Conservation (phyloP, 2,329 filamentous ascomycete genomes). For the Dothideomycetes sp. region DNA sequence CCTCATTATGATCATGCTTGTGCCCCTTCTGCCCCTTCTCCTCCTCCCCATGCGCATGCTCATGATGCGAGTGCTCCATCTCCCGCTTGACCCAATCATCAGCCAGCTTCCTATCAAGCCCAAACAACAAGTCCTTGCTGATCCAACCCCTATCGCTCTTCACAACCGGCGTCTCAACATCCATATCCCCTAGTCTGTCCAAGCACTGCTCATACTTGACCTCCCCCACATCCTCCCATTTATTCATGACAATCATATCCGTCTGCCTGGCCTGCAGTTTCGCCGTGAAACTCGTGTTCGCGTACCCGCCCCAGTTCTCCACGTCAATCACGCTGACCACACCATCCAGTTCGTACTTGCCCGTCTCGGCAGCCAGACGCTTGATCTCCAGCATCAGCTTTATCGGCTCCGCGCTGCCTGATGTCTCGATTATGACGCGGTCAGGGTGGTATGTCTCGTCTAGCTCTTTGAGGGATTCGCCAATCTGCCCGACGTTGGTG, state of each 20-base stretch:
- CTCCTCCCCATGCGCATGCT: conserved; percentile 29
- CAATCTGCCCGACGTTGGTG: conserved; percentile 88
- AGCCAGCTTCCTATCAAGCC: conserved; percentile 73
- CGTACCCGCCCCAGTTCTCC: conserved; percentile 90
- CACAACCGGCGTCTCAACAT: conserved; percentile 64
- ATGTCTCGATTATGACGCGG: conserved; percentile 89
- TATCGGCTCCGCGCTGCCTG: conserved; percentile 69
- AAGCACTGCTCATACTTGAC: conserved; percentile 64
- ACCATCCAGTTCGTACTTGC: conserved; percentile 66
- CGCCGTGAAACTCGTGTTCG: conserved; percentile 82
- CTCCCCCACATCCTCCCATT: conserved; percentile 74
- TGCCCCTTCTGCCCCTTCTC: conserved; percentile 18
- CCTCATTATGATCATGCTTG: conserved; percentile 55
- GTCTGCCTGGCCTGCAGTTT: conserved; percentile 82
- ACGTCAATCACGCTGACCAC: conserved; percentile 86
- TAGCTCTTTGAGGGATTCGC: conserved; percentile 68
- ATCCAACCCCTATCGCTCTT: conserved; percentile 78
- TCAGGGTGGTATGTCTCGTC: conserved; percentile 53
- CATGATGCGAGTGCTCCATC: conserved; percentile 26
- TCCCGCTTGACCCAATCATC: conserved; percentile 29
- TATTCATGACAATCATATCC: conserved; percentile 84
- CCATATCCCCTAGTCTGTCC: conserved; percentile 69
- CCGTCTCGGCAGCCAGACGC: conserved; percentile 58
- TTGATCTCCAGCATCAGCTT: conserved; percentile 89
- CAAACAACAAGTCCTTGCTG: conserved; percentile 68